phyloP scores from a whole-genome alignment of 1,139 yeast species.

The Blastobotrys niveus region DNA sequence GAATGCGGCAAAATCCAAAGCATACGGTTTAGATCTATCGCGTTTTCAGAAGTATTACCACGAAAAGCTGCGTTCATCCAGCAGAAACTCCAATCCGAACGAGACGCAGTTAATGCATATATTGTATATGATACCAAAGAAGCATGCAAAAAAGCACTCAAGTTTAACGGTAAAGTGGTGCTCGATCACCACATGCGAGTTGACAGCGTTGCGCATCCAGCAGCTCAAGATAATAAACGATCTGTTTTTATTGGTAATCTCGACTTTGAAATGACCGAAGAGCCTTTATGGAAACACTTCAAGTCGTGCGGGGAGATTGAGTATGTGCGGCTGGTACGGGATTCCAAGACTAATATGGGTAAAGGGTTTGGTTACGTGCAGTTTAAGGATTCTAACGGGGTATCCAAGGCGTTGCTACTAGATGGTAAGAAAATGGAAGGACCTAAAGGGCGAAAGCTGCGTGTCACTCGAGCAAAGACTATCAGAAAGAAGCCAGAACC shows the following conservation, averaged over 20 bases:
- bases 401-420: slow-evolving; percentile 73
- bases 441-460: slow-evolving; percentile 53
- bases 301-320: slow-evolving; percentile 65
- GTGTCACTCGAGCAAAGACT: slow-evolving; percentile 73
- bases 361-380: slow-evolving; percentile 97
- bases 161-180: slow-evolving; percentile 63
- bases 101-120: slow-evolving; percentile 84
- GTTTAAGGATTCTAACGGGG: slow-evolving; percentile 73
- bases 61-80: slow-evolving; percentile 86
- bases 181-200: slow-evolving; percentile 75
- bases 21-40: slow-evolving; percentile 85
- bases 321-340: slow-evolving; percentile 85
- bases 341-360: slow-evolving; percentile 88
- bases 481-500: slow-evolving; percentile 37
- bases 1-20: slow-evolving; percentile 60
- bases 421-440: slow-evolving; percentile 61
- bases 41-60: slow-evolving; percentile 82
- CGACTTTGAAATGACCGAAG: slow-evolving; percentile 90
- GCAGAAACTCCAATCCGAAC: slow-evolving; percentile 67
- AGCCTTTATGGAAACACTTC: slow-evolving; percentile 80
- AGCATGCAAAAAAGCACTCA: slow-evolving; percentile 48
- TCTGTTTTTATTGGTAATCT: slow-evolving; percentile 91
- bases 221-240: slow-evolving; percentile 75
- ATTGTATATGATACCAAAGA: slow-evolving; percentile 61
- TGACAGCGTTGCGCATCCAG: slow-evolving; percentile 88